Evolutionary conservation across 306 rosid species (phyloP), one percentile per base, ranked within the genome.

Genomic region (Echinosophora koreensis): DNA sequence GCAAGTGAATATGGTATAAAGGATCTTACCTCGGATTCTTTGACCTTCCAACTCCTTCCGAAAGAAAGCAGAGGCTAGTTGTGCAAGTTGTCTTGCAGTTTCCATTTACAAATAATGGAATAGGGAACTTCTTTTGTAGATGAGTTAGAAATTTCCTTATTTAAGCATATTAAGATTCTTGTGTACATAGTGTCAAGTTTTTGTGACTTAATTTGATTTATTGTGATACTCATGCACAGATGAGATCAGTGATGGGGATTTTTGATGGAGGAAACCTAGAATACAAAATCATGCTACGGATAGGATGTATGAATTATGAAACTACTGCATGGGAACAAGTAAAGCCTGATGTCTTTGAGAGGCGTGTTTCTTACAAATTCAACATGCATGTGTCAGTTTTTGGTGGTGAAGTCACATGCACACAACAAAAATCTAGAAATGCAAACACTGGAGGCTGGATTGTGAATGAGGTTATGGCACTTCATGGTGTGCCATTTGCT

Each of bases 241-340:
- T 86, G 84, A 79, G 38, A 30, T 81, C 82, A 6, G 18, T 86
- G 84, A 89, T 90, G 93, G 90, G 77, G 76, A 61, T 91, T 28
- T 90, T 94, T 50, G 80, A 77, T 15, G 97, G 97, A 76, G 96
- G 93, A 78, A 81, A 79, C 81, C 42, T 94, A 74, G 97, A 90
- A 78, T 91, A 86, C 9, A 89, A 71, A 27, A 85, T 85, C 32
- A 91, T 90, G 97, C 90, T 69, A 58, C 82, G 86, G 85, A 86
- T 85, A 3, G 91, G 94, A 42, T 87, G 97, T 63, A 80, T 88
- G 28, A 64, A 90, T 83, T 87, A 91, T 79, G 63, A 78, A 64
- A 75, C 92, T 1, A 86, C 90, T n/a, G 2, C 80, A 0, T 91
- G 98, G 97, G 91, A 91, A 65, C 74, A 50, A 58, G 78, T 84